Conservation (phyloP, 2,329 filamentous ascomycete genomes). For the Lasiodiplodia sp. region DNA sequence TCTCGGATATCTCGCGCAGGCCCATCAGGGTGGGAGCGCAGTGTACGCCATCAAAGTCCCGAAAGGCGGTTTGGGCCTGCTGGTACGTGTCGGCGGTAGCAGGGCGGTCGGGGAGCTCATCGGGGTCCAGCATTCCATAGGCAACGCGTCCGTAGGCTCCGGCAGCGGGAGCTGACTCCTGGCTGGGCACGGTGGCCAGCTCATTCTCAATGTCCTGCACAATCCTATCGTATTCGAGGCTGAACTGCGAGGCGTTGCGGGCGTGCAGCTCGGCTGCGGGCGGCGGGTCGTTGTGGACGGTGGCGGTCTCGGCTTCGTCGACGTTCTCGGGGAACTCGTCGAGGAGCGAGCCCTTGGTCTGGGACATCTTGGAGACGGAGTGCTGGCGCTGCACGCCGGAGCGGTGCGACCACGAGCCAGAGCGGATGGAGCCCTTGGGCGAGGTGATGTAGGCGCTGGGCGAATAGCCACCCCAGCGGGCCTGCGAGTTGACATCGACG, state of each 20-base stretch:
- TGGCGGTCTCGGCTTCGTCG: slow-evolving; percentile 32
- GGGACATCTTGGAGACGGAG: slow-evolving; percentile 41
- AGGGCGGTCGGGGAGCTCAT: slow-evolving; percentile 52
- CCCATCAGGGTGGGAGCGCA: slow-evolving; percentile 60
- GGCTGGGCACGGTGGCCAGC: slow-evolving; percentile 32
- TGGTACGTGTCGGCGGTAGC: slow-evolving; percentile 68
- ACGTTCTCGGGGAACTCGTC: slow-evolving; percentile 47
- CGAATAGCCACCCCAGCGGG: slow-evolving; percentile 74
- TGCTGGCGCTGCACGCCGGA: slow-evolving; percentile 45
- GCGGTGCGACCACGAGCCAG: slow-evolving; percentile 53
- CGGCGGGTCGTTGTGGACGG: slow-evolving; percentile 22
- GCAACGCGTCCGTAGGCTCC: slow-evolving; percentile 8
- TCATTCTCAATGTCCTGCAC: slow-evolving; percentile 43
- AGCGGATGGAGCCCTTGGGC: slow-evolving; percentile 66
- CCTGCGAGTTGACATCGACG: slow-evolving; percentile 71
- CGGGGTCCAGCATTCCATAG: slow-evolving; percentile 23
- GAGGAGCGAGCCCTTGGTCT: slow-evolving; percentile 47
- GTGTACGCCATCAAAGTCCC: slow-evolving; percentile 83
- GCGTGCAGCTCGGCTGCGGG: background rate
- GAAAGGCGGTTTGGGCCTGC: slow-evolving; percentile 72
- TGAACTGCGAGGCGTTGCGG: slow-evolving; percentile 37
- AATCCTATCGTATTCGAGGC: slow-evolving; percentile 46
- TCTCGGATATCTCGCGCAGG: slow-evolving; percentile 34
- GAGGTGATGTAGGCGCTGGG: slow-evolving; percentile 73
- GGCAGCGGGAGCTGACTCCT: slow-evolving; percentile 26